Evolutionary conservation across 345 rosid genomes (phyloP).

Genomic region (Trapa bicornis): DNA sequence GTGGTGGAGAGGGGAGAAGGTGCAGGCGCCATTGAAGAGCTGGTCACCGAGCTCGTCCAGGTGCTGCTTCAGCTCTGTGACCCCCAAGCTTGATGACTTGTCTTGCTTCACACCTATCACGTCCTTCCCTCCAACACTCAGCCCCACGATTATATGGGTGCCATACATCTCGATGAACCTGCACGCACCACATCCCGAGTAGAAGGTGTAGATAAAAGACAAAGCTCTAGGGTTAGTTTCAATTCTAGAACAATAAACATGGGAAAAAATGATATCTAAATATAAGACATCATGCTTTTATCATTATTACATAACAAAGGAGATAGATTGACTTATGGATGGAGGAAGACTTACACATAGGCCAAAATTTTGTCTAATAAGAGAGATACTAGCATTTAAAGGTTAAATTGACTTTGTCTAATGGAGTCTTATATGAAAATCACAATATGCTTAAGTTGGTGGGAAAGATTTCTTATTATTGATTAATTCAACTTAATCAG

Average conservation of each 20-base stretch:
- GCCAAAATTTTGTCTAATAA: too few relatives aligned
- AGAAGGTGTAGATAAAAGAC: background rate
- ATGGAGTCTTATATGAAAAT: too few relatives aligned
- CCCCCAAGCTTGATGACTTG: conserved; percentile 35
- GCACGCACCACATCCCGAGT: background rate
- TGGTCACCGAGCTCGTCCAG: conserved; percentile 74
- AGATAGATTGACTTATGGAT: too few relatives aligned
- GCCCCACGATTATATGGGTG: conserved; percentile 70
- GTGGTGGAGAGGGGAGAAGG: conserved; percentile 20
- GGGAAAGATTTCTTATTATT: too few relatives aligned
- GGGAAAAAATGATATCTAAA: too few relatives aligned
- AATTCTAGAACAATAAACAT: background rate
- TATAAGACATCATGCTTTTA: too few relatives aligned
- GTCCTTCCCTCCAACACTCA: conserved; percentile 76
- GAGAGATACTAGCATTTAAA: too few relatives aligned
- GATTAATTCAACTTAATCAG: too few relatives aligned
- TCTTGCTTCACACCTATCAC: conserved; percentile 62
- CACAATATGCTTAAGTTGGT: too few relatives aligned
- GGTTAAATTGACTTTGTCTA: too few relatives aligned
- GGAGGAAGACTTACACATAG: too few relatives aligned
- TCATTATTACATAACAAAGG: too few relatives aligned
- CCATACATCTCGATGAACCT: conserved; percentile 89
- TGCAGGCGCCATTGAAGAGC: conserved; percentile 61
- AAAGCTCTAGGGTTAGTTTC: background rate
- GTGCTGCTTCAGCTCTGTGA: conserved; percentile 50